These are phyloP conservation scores for Peterozyma toletana DNA, from an alignment of 805 yeast species.

Conservation along the genomic window DNA sequence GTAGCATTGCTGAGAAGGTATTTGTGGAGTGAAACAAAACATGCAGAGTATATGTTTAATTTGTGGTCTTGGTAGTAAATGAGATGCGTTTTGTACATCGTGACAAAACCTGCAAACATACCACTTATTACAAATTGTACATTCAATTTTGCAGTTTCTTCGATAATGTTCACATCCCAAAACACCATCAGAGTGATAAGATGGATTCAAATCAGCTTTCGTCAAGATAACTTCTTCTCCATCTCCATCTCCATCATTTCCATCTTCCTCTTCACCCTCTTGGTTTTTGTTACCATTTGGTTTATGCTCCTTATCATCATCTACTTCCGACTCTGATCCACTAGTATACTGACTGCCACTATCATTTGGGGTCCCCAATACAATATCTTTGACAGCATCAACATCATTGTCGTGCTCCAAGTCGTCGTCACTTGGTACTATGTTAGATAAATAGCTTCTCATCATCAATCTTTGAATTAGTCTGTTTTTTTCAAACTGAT, in stretches of 20 bases:
- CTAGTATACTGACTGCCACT: neutral
- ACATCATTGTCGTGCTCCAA: neutral
- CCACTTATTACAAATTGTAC: conserved; percentile 71
- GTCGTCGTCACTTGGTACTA: neutral
- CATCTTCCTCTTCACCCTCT: conserved; percentile 11
- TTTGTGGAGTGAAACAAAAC: conserved; percentile 71
- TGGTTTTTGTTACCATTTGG: conserved; percentile 13
- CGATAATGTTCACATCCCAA: conserved; percentile 82
- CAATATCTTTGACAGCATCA: neutral
- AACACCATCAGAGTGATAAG: conserved; percentile 38
- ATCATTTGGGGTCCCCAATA: too few relatives aligned
- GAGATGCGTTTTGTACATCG: conserved; percentile 47
- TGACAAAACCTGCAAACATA: conserved; percentile 82
- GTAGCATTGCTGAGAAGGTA: conserved; percentile 61
- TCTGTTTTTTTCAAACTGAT: conserved; percentile 36
- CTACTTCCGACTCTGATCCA: neutral
- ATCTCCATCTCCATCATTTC: conserved; percentile 8
- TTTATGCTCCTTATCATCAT: neutral
- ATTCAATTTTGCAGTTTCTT: conserved; percentile 76
- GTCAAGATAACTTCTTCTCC: conserved; percentile 38
- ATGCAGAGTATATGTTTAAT: conserved; percentile 74
- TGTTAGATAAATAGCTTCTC: conserved; percentile 42
- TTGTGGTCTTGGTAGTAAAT: conserved; percentile 50
- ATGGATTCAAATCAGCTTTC: conserved; percentile 38
- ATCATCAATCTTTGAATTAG: conserved; percentile 62